Conservation (phyloP, 768 basidiomycete species). For the Termitomyces sp. region DNA sequence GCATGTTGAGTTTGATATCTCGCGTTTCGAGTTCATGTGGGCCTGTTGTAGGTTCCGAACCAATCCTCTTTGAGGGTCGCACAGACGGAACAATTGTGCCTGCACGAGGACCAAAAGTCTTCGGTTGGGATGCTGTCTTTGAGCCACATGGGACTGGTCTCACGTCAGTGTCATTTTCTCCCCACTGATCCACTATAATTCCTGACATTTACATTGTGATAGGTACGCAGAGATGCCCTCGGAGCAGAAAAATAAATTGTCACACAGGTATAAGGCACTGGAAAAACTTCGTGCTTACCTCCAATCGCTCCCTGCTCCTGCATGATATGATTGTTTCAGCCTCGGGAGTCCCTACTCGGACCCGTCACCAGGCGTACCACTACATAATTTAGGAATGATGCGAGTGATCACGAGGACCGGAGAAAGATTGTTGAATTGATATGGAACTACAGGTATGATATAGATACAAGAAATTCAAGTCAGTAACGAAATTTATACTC, state of each 20-base stretch:
- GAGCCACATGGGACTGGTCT: slow-evolving; percentile 68
- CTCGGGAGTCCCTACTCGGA: not conserved
- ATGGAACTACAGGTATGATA: not conserved
- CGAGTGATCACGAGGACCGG: too few relatives aligned
- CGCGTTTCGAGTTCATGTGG: not conserved
- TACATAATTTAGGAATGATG: not conserved
- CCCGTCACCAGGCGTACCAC: not conserved
- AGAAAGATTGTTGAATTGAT: not conserved
- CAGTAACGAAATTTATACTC: not conserved
- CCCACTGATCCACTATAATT: not conserved
- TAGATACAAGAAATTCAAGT: not conserved
- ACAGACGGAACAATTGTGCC: slow-evolving; percentile 90
- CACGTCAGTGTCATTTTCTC: slow-evolving; percentile 50
- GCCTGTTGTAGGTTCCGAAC: slow-evolving; percentile 35
- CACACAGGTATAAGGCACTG: slow-evolving; percentile 71
- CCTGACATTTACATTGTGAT: slow-evolving; percentile 1
- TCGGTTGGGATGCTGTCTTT: slow-evolving; percentile 92
- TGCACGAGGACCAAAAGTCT: slow-evolving; percentile 67
- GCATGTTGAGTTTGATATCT: not conserved
- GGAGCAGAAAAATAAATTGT: slow-evolving; percentile 65
- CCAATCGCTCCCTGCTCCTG: slow-evolving; percentile 21
- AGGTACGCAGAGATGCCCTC: slow-evolving; percentile 76
- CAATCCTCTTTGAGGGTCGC: slow-evolving; percentile 72
- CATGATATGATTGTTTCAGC: not conserved
- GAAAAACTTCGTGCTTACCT: slow-evolving; percentile 55